phyloP scores from a whole-genome alignment of 257 asterid genomes.

The Verbascum thapsus region DNA sequence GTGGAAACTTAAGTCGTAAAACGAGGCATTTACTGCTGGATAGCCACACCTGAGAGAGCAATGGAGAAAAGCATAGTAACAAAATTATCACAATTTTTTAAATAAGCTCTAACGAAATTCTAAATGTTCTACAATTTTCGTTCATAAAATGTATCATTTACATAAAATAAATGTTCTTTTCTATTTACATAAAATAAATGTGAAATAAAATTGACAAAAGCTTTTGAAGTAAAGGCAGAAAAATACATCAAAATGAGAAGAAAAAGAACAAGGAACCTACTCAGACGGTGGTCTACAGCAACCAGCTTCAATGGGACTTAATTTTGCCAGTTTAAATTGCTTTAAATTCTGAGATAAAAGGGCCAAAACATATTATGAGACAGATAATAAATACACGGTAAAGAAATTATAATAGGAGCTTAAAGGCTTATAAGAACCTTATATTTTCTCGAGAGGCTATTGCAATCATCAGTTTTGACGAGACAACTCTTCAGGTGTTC shows the following conservation, averaged over 20 bases:
- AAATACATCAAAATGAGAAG: background rate
- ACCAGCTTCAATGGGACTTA: constrained; percentile 91
- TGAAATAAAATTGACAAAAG: no score
- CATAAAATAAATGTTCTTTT: no score
- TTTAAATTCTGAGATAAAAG: constrained; percentile 52
- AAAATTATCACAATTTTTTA: no score
- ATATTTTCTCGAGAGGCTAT: constrained; percentile 60
- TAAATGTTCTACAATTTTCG: no score
- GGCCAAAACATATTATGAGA: constrained; percentile 24
- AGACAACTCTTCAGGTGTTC: constrained; percentile 78
- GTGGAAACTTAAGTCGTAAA: constrained; percentile 80
- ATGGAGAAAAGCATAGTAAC: background rate
- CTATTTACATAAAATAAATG: no score
- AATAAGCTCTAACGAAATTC: no score
- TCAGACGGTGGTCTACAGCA: constrained; percentile 95
- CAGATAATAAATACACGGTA: background rate
- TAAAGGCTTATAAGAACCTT: constrained; percentile 48
- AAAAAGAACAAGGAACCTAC: constrained; percentile 43
- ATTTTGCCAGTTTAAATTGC: constrained; percentile 62
- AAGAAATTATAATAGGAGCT: background rate
- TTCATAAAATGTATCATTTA: no score
- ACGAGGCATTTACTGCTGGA: constrained; percentile 83
- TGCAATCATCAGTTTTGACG: constrained; percentile 78
- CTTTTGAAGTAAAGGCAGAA: background rate
- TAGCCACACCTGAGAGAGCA: constrained; percentile 68